A percentile compares a stretch with the other conserved stretches of the same genome.
phyloP scores from a whole-genome alignment of 2,329 filamentous ascomycete species.

The Penicillium sp. region DNA sequence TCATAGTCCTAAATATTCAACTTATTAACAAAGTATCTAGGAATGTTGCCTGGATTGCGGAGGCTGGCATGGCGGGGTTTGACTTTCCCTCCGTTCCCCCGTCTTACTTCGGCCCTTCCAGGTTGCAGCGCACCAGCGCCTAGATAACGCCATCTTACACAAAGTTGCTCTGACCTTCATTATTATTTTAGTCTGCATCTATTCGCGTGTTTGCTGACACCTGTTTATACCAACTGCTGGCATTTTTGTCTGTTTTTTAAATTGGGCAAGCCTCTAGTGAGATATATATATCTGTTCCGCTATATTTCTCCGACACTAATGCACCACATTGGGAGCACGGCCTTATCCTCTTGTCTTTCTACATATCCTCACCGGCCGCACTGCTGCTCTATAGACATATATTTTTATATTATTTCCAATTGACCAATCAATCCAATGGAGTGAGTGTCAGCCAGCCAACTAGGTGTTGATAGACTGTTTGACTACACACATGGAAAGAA shows the following conservation, averaged over 20 bases:
- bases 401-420: not conserved
- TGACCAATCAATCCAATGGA: not conserved
- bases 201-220: not conserved
- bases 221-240: not conserved
- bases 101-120: conserved; percentile 5
- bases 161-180: not conserved
- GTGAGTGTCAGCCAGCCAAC: not conserved
- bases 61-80: conserved; percentile 1
- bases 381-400: not conserved
- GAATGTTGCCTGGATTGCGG: not conserved
- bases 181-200: not conserved
- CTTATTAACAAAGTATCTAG: not conserved
- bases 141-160: conserved; percentile 12
- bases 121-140: conserved; percentile 9
- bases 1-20: not conserved
- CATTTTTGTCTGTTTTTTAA: not conserved
- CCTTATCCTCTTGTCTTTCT: conserved; percentile 10
- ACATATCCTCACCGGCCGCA: not conserved
- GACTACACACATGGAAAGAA: not conserved
- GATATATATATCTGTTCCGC: not conserved
- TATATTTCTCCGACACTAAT: not conserved
- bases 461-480: not conserved
- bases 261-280: not conserved
- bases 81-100: not conserved
- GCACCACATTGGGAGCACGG: not conserved